Conservation (phyloP, 306 rosid species). For the Lithocarpus polystachyus region DNA sequence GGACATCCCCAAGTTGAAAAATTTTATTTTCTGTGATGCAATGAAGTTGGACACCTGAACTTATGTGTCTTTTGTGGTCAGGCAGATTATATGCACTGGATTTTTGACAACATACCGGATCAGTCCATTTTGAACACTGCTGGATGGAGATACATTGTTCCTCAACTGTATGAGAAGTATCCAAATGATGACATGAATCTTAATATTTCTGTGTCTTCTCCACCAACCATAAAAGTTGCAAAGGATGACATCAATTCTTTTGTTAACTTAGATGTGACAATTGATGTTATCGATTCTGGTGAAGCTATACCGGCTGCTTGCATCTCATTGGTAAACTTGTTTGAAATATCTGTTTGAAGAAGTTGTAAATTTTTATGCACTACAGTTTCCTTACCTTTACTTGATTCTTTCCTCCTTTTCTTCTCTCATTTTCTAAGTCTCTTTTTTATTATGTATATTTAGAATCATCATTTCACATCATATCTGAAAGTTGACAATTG, state of each 20-base stretch:
- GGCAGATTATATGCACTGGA: conserved; percentile 59
- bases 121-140: conserved; percentile 65
- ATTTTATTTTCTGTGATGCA: background rate
- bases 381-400: background rate
- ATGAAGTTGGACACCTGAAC: background rate
- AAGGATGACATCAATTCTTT: conserved; percentile 34
- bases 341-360: background rate
- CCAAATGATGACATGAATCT: conserved; percentile 73
- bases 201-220: conserved; percentile 56
- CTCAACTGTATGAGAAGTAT: conserved; percentile 67
- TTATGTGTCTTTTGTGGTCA: conserved; percentile 19
- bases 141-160: conserved; percentile 72
- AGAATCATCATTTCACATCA: background rate
- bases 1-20: background rate
- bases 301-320: conserved; percentile 69
- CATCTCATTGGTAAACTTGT: conserved; percentile 66
- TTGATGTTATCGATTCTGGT: conserved; percentile 50
- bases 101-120: conserved; percentile 48
- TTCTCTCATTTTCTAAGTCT: background rate
- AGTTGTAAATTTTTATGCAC: conserved; percentile 3
- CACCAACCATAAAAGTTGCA: conserved; percentile 52
- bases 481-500: background rate
- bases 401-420: conserved; percentile 11
- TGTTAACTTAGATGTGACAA: conserved; percentile 48
- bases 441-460: background rate